phyloP scores from a whole-genome alignment of 345 rosid species.

The Noccaea bulbosa region DNA sequence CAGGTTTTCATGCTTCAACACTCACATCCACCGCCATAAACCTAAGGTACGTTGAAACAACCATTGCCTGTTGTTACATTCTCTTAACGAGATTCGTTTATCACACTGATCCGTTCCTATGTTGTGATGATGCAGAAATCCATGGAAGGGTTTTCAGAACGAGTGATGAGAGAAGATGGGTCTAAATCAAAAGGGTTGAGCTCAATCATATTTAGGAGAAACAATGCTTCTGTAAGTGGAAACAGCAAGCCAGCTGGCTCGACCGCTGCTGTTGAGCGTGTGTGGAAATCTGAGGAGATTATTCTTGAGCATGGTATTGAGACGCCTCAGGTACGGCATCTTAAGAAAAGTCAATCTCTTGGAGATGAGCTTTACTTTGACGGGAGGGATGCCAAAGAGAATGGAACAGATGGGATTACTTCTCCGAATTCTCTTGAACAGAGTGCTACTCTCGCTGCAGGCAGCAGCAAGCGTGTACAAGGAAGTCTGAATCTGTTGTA shows the following conservation, averaged over 20 bases:
- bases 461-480: conserved; percentile 43
- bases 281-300: conserved; percentile 64
- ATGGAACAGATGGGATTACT: conserved; percentile 51
- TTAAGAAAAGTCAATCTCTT: conserved; percentile 77
- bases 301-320: conserved; percentile 34
- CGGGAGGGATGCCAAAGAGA: conserved; percentile 45
- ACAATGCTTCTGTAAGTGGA: conserved; percentile 42
- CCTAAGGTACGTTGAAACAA: conserved; percentile 59
- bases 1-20: conserved; percentile 88
- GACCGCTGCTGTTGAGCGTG: conserved; percentile 42
- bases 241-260: conserved; percentile 42
- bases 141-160: conserved; percentile 49
- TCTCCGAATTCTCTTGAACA: conserved; percentile 60
- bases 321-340: conserved; percentile 35
- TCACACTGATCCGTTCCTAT: conserved; percentile 38
- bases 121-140: conserved; percentile 50
- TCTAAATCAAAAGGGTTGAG: conserved; percentile 43
- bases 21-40: conserved; percentile 53
- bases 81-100: conserved; percentile 29
- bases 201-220: conserved; percentile 41
- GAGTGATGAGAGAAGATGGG: conserved; percentile 43
- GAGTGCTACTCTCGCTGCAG: conserved; percentile 38
- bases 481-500: conserved; percentile 42
- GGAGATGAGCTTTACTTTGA: conserved; percentile 62
- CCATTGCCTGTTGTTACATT: conserved; percentile 22